A percentile compares a stretch with the other conserved stretches of the same genome.
phyloP scores from a whole-genome alignment of 495 filamentous ascomycete genomes.

The Aspergillus coremiiformis region DNA sequence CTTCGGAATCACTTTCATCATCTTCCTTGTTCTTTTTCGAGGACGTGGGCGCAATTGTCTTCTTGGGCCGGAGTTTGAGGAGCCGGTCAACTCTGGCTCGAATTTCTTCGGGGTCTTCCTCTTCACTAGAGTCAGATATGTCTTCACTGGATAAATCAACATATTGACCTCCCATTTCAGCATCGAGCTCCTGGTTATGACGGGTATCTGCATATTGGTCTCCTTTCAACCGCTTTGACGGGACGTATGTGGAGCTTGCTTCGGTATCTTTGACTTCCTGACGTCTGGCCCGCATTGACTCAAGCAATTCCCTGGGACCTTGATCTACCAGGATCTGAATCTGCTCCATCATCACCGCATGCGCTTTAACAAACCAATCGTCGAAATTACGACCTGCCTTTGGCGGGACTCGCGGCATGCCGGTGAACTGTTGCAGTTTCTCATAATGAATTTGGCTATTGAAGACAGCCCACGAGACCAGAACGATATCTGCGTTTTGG shows the following conservation, averaged over 20 bases:
- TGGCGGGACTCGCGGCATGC: constrained; percentile 33
- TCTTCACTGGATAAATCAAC: constrained; percentile 14
- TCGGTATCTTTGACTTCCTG: constrained; percentile 12
- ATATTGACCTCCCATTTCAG: constrained; percentile 4
- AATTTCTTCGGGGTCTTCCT: constrained; percentile 5
- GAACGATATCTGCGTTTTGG: constrained; percentile 47
- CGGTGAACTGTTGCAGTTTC: constrained; percentile 46
- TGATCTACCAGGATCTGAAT: constrained; percentile 27
- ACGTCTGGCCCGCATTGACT: constrained; percentile 22
- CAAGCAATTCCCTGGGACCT: constrained; percentile 22
- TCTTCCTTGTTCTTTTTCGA: not conserved
- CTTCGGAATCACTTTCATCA: not conserved
- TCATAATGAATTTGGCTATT: constrained; percentile 39
- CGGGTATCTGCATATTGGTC: constrained; percentile 11
- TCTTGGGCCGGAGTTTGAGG: not conserved
- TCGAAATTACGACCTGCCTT: constrained; percentile 41
- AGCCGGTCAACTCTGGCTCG: not conserved
- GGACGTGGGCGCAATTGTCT: not conserved
- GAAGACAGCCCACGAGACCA: constrained; percentile 46
- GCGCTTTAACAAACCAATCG: constrained; percentile 47
- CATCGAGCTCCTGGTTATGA: not conserved
- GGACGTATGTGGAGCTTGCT: constrained; percentile 20
- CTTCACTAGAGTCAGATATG: constrained; percentile 3
- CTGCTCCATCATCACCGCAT: constrained; percentile 31
- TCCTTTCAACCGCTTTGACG: constrained; percentile 28